These are phyloP conservation scores for Aspergillus niger DNA, from an alignment of 2,329 filamentous ascomycete species.

Conservation along the genomic window DNA sequence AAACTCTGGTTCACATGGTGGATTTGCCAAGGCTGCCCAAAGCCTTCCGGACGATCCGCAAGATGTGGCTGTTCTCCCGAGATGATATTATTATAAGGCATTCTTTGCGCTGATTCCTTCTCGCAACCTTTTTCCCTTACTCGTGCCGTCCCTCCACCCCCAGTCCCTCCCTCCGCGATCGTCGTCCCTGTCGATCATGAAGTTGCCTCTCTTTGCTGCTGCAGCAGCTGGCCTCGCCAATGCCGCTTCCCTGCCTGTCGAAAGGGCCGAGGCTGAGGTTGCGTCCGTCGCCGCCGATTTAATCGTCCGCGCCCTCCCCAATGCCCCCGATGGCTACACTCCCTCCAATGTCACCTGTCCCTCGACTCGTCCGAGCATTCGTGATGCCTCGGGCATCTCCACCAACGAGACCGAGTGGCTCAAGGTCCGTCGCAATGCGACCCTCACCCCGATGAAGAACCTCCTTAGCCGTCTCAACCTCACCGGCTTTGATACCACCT, in stretches of 20 bases:
- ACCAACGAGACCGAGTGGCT: conserved; percentile 74
- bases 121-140: too few species aligned
- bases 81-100: not conserved
- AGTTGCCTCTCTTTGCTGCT: conserved; percentile 11
- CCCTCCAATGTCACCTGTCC: conserved; percentile 72
- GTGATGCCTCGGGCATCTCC: conserved; percentile 65
- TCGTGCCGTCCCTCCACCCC: not conserved
- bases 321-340: conserved; percentile 69
- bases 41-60: conserved; percentile 8
- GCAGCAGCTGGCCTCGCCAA: conserved; percentile 9
- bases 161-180: not conserved
- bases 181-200: conserved; percentile 14
- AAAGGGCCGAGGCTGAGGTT: not conserved
- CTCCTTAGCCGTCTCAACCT: conserved; percentile 66
- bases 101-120: not conserved
- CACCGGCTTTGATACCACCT: conserved; percentile 71
- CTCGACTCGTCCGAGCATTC: conserved; percentile 66
- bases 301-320: conserved; percentile 48
- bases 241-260: conserved; percentile 5
- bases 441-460: conserved; percentile 71
- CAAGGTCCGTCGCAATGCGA: conserved; percentile 68
- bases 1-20: not conserved
- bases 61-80: not conserved
- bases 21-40: conserved; percentile 5
- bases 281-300: conserved; percentile 9